Evolutionary conservation across 1,139 yeast species (phyloP).

Genomic region (Nakaseomyces delphensis): DNA sequence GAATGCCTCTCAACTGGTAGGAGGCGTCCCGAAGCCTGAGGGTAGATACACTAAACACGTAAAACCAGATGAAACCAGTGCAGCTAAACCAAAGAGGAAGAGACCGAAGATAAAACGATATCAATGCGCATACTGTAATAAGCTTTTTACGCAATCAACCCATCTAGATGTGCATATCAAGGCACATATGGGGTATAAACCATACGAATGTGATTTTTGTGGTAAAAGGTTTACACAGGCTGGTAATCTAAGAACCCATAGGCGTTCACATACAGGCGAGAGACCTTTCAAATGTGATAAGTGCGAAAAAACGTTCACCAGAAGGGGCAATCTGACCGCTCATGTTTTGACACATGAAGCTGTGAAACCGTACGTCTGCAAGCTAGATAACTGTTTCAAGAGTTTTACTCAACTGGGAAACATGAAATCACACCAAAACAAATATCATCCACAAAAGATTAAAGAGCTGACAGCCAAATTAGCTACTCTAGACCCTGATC

Average conservation of each 20-base stretch:
- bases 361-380: constrained; percentile 71
- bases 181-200: constrained; percentile 71
- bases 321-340: constrained; percentile 86
- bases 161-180: constrained; percentile 73
- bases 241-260: constrained; percentile 82
- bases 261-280: constrained; percentile 85
- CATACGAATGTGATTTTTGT: constrained; percentile 71
- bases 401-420: constrained; percentile 88
- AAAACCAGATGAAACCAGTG: neutral
- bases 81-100: neutral
- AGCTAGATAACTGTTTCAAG: constrained; percentile 73
- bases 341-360: constrained; percentile 77
- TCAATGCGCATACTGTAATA: constrained; percentile 64
- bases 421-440: constrained; percentile 85
- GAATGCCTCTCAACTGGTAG: constrained; percentile 58
- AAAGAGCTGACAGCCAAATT: constrained; percentile 51
- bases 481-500: constrained; percentile 43
- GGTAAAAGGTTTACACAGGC: constrained; percentile 84
- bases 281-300: constrained; percentile 72
- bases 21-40: constrained; percentile 71
- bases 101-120: constrained; percentile 43
- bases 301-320: constrained; percentile 71
- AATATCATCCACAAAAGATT: constrained; percentile 70
- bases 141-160: constrained; percentile 64
- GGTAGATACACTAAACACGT: constrained; percentile 10